These are phyloP conservation scores for Ascochyta lentis DNA, from an alignment of 2,329 filamentous ascomycete species.

Conservation along the genomic window DNA sequence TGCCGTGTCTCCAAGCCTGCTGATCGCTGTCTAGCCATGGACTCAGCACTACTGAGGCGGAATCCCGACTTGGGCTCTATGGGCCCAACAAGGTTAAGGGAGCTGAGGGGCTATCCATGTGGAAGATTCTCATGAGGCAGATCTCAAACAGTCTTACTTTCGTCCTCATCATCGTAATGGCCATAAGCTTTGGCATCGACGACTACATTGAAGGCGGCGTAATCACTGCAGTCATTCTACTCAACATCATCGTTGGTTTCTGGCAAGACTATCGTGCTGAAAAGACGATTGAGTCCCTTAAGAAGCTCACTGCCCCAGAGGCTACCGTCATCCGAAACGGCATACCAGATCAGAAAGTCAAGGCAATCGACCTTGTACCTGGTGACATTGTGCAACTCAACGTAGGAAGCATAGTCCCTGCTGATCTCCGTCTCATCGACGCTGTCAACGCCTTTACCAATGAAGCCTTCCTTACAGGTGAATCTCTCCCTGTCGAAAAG, in stretches of 20 bases:
- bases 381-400: constrained; percentile 50
- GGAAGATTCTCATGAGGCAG: constrained; percentile 78
- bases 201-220: constrained; percentile 70
- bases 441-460: constrained; percentile 79
- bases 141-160: constrained; percentile 78
- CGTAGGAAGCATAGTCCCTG: constrained; percentile 69
- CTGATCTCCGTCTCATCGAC: constrained; percentile 68
- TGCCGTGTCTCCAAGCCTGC: constrained; percentile 9
- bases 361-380: constrained; percentile 47
- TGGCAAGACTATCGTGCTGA: constrained; percentile 59
- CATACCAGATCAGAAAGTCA: constrained; percentile 42
- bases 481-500: constrained; percentile 74
- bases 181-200: constrained; percentile 67
- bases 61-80: constrained; percentile 68
- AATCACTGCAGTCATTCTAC: constrained; percentile 68
- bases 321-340: constrained; percentile 49
- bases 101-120: constrained; percentile 73
- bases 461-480: constrained; percentile 75
- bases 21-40: constrained; percentile 58
- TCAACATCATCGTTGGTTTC: constrained; percentile 70
- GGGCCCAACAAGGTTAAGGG: constrained; percentile 75
- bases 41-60: constrained; percentile 67
- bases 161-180: constrained; percentile 76
- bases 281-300: constrained; percentile 52
- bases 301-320: constrained; percentile 49